Evolutionary conservation across 805 yeast species (phyloP).

Genomic region (Lipomyces spencermartinsiae): DNA sequence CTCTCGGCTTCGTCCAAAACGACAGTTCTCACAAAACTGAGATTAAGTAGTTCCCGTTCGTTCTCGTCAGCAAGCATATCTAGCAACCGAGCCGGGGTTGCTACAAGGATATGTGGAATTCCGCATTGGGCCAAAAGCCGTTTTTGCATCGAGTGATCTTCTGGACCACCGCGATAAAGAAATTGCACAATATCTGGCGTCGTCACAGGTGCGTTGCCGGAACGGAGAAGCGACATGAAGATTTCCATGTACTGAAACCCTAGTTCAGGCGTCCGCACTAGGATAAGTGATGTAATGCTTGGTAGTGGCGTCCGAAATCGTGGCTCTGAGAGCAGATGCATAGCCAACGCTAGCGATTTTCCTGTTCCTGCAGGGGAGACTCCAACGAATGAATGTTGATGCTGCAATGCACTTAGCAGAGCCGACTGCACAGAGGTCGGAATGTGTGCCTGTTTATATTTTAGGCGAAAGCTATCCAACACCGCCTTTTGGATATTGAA

Average conservation of each 20-base stretch:
- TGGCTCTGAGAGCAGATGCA: constrained; percentile 41
- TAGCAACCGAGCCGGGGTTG: constrained; percentile 60
- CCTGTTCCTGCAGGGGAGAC: constrained; percentile 47
- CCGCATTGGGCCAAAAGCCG: constrained; percentile 35
- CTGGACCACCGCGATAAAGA: constrained; percentile 43
- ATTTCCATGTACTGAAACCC: constrained; percentile 45
- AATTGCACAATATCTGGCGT: constrained; percentile 38
- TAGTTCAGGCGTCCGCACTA: constrained; percentile 47
- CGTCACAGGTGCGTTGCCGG: constrained; percentile 29
- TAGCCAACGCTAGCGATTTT: constrained; percentile 44
- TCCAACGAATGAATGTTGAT: constrained; percentile 40
- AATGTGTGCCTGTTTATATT: constrained; percentile 11
- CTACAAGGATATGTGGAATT: constrained; percentile 56
- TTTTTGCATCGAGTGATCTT: constrained; percentile 41
- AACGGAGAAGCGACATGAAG: constrained; percentile 29
- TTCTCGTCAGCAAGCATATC: constrained; percentile 46
- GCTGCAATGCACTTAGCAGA: constrained; percentile 23
- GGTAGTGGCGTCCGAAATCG: constrained; percentile 19
- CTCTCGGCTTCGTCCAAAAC: constrained; percentile 39
- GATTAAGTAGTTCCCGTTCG: constrained; percentile 15
- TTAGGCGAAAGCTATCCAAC: constrained; percentile 12
- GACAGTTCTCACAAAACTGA: constrained; percentile 33
- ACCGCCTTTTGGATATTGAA: constrained; percentile 26
- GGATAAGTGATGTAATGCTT: constrained; percentile 41
- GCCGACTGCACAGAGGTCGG: constrained; percentile 30